Percentiles rank a stretch among this genome's conserved stretches.
phyloP scores from a whole-genome alignment of 2,329 filamentous ascomycete species.

The Hymenoscyphus albidus region DNA sequence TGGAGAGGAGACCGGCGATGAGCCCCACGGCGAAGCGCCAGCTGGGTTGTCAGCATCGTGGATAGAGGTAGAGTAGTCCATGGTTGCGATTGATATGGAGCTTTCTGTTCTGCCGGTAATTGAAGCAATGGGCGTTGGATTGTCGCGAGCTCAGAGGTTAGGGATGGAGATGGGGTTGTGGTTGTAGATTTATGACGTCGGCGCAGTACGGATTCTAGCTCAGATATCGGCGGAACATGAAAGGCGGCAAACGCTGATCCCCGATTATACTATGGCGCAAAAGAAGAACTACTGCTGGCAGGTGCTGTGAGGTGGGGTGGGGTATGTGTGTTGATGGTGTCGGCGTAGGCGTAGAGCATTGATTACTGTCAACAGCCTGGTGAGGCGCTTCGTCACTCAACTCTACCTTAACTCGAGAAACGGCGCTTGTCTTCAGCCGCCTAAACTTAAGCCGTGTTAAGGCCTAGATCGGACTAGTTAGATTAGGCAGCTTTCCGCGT shows the following conservation, averaged over 20 bases:
- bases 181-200: background rate
- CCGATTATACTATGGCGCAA: background rate
- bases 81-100: slow-evolving; percentile 34
- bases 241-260: background rate
- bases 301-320: background rate
- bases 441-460: background rate
- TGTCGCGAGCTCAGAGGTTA: slow-evolving; percentile 1
- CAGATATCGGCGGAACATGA: background rate
- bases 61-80: slow-evolving; percentile 63
- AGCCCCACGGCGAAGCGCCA: slow-evolving; percentile 59
- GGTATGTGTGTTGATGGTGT: background rate
- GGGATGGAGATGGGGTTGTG: background rate
- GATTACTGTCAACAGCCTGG: background rate
- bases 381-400: background rate
- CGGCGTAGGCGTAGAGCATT: background rate
- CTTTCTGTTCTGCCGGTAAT: background rate
- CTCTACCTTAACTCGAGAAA: background rate
- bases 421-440: slow-evolving; percentile 1
- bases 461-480: no score
- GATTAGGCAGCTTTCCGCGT: no score
- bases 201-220: background rate
- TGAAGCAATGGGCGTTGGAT: background rate
- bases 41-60: slow-evolving; percentile 55
- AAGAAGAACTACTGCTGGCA: background rate
- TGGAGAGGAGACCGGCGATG: slow-evolving; percentile 33